Evolutionary conservation across 208 protist species (phyloP).

Genomic region (Trypanosoma vivax): DNA sequence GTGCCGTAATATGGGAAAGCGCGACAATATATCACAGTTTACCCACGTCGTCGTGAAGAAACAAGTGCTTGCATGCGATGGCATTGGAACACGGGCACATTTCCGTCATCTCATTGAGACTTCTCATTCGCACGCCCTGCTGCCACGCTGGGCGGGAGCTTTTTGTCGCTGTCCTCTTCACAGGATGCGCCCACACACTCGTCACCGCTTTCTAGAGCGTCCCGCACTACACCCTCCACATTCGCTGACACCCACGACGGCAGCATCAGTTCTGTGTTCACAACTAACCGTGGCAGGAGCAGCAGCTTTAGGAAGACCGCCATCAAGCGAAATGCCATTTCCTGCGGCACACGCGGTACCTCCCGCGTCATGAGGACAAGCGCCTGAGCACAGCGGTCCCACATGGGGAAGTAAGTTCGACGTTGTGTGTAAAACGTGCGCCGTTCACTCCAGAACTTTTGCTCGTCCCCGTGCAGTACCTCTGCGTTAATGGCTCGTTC

Average conservation of each 20-base stretch:
- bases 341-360: conserved; percentile 68
- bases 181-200: too few relatives aligned
- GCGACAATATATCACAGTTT: too few relatives aligned
- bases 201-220: neutral
- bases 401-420: conserved; percentile 47
- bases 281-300: conserved; percentile 55
- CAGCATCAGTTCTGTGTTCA: conserved; percentile 45
- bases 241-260: conserved; percentile 60
- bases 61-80: too few relatives aligned
- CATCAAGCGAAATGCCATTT: conserved; percentile 81
- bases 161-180: neutral
- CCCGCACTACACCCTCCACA: conserved; percentile 36
- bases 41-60: too few relatives aligned
- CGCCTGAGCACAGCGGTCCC: conserved; percentile 75
- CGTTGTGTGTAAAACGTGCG: conserved; percentile 56
- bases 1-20: too few relatives aligned
- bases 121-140: too few relatives aligned
- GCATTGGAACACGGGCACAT: too few relatives aligned
- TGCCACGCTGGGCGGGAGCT: too few relatives aligned
- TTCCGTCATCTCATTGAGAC: too few relatives aligned
- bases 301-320: conserved; percentile 65
- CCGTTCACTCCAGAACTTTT: conserved; percentile 61
- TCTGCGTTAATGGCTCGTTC: conserved; percentile 78
- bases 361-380: conserved; percentile 66
- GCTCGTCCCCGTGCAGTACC: conserved; percentile 74